Conservation (phyloP, 768 basidiomycete species). For the Suillus subalutaceus region DNA sequence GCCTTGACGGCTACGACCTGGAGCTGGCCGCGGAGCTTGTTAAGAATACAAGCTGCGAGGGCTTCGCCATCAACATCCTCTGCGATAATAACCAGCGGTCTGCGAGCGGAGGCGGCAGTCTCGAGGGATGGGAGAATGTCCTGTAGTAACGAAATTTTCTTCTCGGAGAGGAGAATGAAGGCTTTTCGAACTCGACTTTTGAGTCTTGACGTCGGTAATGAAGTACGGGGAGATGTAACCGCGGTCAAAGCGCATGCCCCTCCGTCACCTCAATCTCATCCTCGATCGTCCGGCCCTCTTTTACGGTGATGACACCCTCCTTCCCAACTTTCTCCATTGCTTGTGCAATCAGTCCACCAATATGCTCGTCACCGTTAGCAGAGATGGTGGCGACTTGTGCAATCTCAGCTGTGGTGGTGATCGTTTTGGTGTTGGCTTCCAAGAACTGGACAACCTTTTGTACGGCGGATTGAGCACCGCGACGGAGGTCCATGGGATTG, state of each 20-base stretch:
- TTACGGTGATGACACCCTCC: constrained; percentile 99
- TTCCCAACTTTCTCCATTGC: constrained; percentile 99
- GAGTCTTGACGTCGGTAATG: constrained; percentile 95
- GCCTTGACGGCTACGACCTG: constrained; percentile 95
- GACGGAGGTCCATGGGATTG: constrained; percentile 99
- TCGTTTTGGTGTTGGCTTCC: constrained; percentile 83
- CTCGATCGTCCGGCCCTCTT: constrained; percentile 97
- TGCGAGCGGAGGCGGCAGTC: constrained; percentile 75
- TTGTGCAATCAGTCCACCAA: constrained; percentile 94
- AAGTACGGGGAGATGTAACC: constrained; percentile 99
- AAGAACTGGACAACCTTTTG: constrained; percentile 94
- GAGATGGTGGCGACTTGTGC: constrained; percentile 99
- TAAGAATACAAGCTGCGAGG: constrained; percentile 95
- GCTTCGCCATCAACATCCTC: constrained; percentile 99
- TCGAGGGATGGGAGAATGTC: constrained; percentile 95
- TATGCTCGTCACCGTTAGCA: constrained; percentile 78
- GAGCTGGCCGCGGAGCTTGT: constrained; percentile 98
- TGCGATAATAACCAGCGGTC: constrained; percentile 94
- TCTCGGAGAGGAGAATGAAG: constrained; percentile 89
- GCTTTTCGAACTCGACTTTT: constrained; percentile 97
- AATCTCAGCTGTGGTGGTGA: constrained; percentile 97
- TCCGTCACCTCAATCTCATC: constrained; percentile 99
- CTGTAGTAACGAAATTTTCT: constrained; percentile 95
- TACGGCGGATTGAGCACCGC: constrained; percentile 96
- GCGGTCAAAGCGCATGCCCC: constrained; percentile 99